Base-by-base conservation (phyloP, 2,329 filamentous ascomycete species). In the Colletotrichum sp. region DNA sequence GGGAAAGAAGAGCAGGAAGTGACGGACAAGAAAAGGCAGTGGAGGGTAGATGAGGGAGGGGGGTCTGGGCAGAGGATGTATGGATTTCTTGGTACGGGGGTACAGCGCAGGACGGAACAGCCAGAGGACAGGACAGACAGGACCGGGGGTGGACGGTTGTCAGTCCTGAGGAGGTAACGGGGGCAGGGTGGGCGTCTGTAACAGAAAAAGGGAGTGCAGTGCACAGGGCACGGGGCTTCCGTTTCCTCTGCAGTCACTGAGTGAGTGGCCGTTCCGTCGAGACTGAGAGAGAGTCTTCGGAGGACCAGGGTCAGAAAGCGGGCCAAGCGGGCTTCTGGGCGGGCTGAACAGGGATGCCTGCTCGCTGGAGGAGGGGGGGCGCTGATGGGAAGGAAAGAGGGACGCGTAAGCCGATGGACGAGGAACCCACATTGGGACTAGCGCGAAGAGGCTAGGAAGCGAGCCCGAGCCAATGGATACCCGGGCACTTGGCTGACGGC, bases 361-460 rank as follows among this genome's bases (percentile, higher is more conserved):
- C 59, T 39, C 71, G 65, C 59, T 65, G 21, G 28, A 43, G 9
- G 68, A 34, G 18, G 57, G 55, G 71, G 43, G 16, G 36, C 57
- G 63, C 60, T 32, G 61, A 71, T 39, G 57, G 64, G 39, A 69
- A 60, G 68, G 61, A 65, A 36, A 74, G 69, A 73, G 57, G 74
- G 74, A 76, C 74, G 74, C 74, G 74, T 76, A 76, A 76, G 74
- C 74, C 74, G 60, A 71, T 75, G 71, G 61, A 74, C 60, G 34
- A 74, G 6, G 16, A 26, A 2, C 4, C 74, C 74, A n/a, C n/a
- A 63, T 61, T 16, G 13, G 71, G 74, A 61, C 34, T 76, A 76
- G 74, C 55, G 65, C 66, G 2, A 6, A 48, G 13, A 28, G 55
- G 55, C 55, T 48, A 48, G 43, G 43, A 13, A 48, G 43, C 43